Base-by-base conservation (phyloP, 164 flowering plant genomes). In the Macadamia tetraphylla region DNA sequence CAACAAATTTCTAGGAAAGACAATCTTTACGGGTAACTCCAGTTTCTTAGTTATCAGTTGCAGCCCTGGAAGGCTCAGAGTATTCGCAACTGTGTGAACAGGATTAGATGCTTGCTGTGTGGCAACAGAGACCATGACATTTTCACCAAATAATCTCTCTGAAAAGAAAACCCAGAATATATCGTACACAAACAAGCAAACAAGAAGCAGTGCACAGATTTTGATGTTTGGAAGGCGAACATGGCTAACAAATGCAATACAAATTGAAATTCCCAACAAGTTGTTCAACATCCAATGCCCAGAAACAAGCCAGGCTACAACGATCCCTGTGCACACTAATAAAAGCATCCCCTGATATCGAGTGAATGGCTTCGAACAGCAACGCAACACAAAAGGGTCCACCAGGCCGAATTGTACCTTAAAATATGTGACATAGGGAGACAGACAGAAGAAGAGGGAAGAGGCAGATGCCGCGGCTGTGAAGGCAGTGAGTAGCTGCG, bases 111-210 rank as follows among this genome's bases (percentile, higher is more conserved):
- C 99, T 71, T 89, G 91, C 64, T 89, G 92, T 29, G 97, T 94
- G 30, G 98, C 99, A 53, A 92, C 96, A 0, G 98, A 87, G 32
- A 92, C 98, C 99, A 92, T 92, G 64, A 94, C 99, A 76, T 94
- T 94, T 56, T 88, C 96, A 32, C 98, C 99, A 74, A 94, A 94
- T 70, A 94, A 83, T 66, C 88, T 88, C 86, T 94, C 98, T 1
- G 99, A 94, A 75, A 80, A 94, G 83, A 88, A 94, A 58, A 94
- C 99, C 99, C 98, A 94, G 77, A 92, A 94, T 65, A 94, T 87
- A 77, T 94, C 99, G 73, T 94, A 92, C 4, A 88, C 79, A 62
- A 94, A 92, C 82, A 92, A 71, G 74, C 97, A 94, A 49, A 75
- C 80, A n/a, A 94, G 90, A 14, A 94, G 98, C 87, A 94, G 78